These are phyloP conservation scores for Chernovozyma aurita DNA, from an alignment of 1,139 yeast genomes.

Conservation along the genomic window DNA sequence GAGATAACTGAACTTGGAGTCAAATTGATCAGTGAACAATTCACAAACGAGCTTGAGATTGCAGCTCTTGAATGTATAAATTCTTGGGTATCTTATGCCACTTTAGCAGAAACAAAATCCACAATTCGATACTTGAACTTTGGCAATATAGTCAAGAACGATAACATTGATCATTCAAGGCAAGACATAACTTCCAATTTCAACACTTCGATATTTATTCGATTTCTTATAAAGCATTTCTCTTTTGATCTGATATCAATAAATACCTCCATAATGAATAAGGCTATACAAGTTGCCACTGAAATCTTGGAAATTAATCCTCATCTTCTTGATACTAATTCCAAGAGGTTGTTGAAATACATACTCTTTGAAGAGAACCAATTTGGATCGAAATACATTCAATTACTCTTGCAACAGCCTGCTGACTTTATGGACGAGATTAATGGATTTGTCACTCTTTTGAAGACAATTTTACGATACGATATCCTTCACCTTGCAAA, in stretches of 20 bases:
- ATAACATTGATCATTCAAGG: too few relatives aligned
- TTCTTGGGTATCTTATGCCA: constrained; percentile 32
- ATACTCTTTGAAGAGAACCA: constrained; percentile 33
- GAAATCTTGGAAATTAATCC: constrained; percentile 48
- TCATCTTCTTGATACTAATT: constrained; percentile 25
- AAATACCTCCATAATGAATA: constrained; percentile 1
- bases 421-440: constrained; percentile 41
- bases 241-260: constrained; percentile 2
- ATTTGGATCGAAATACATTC: constrained; percentile 29
- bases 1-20: constrained; percentile 13
- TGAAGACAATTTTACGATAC: constrained; percentile 48
- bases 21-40: constrained; percentile 2
- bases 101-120: constrained; percentile 33
- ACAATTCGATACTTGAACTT: constrained; percentile 24
- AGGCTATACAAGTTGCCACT: constrained; percentile 31
- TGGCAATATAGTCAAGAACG: constrained; percentile 7
- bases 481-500: constrained; percentile 49
- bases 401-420: constrained; percentile 11
- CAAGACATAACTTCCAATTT: too few relatives aligned
- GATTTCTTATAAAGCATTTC: constrained; percentile 20
- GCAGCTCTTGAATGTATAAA: constrained; percentile 27
- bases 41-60: constrained; percentile 12
- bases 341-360: constrained; percentile 21
- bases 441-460: constrained; percentile 45
- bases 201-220: constrained; percentile 8